These are phyloP conservation scores for Carex littledalei DNA, from an alignment of 176 grass and related monocot genomes.

Conservation along the genomic window DNA sequence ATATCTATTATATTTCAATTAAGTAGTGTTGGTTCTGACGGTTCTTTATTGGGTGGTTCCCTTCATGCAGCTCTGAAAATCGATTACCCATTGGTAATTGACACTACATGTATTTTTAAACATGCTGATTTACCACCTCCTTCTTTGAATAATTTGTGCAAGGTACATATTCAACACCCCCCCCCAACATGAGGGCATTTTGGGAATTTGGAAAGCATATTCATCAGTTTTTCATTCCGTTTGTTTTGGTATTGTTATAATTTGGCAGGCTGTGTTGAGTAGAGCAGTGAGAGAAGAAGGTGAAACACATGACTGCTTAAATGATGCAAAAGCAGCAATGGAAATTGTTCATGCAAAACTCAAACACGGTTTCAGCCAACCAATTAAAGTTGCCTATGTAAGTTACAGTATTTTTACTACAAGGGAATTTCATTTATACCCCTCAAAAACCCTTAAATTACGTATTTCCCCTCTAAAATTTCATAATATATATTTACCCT, in stretches of 20 bases:
- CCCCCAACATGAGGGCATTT: neutral
- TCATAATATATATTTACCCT: too few relatives aligned
- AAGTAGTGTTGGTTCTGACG: neutral
- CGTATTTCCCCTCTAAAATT: too few relatives aligned
- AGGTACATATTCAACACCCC: constrained; percentile 40
- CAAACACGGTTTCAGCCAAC: constrained; percentile 61
- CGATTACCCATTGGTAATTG: constrained; percentile 68
- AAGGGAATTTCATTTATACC: too few relatives aligned
- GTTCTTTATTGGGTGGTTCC: neutral
- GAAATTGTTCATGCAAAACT: constrained; percentile 73
- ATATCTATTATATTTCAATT: neutral
- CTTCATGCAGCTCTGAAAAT: constrained; percentile 62
- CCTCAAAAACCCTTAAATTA: too few relatives aligned
- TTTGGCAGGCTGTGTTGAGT: constrained; percentile 57
- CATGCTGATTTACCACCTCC: constrained; percentile 54
- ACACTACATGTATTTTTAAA: constrained; percentile 77
- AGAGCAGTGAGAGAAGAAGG: constrained; percentile 63
- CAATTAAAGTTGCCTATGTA: constrained; percentile 38
- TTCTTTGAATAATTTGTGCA: constrained; percentile 81
- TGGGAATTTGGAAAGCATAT: neutral
- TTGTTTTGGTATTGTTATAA: constrained; percentile 27
- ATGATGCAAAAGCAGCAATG: constrained; percentile 88
- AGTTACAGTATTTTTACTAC: constrained; percentile 30
- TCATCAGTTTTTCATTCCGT: neutral
- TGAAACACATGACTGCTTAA: constrained; percentile 85